Base-by-base conservation (phyloP, 2,329 filamentous ascomycete species). In the Neofusicoccum parvum region DNA sequence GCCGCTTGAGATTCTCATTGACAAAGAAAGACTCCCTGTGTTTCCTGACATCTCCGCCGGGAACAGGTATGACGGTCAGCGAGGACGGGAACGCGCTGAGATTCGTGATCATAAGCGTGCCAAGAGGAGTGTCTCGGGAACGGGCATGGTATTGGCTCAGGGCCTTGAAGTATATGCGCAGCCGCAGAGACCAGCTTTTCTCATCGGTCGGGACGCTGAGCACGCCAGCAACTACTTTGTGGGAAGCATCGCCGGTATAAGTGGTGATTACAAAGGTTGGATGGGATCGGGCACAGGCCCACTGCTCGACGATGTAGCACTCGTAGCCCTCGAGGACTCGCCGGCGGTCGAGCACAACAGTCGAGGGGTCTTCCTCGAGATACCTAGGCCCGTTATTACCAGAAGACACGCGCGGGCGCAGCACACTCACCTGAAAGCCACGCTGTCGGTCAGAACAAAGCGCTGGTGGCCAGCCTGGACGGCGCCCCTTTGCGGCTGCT, bases 271-370 rank as follows among this genome's bases (percentile, higher is more conserved):
- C 87, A 69, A 96, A 91, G 15, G 94, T 97, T 0, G 94, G 94
- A 68, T 96, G 92, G 65, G 88, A 86, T 62, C 95, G 88, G 12
- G 94, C 97, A 78, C 94, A 97, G 5, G 92, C 92, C 95, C 95
- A 99, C 83, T 99, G 95, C 77, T 98, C 95, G 69, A 98, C 92
- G 15, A 98, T 81, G 78, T 98, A 98, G 68, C 94, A 84, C 77
- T 98, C 94, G 79, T 97, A 98, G 69, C 94, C 94, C 67, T 86
- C 81, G 5, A 99, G 84, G 58, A 86, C 82, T 58, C 85, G 84
- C 64, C 88, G 87, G 62, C 90, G 89, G 70, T 94, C 87, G 69
- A 97, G 83, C 7, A 97, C 88, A 3, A 83, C 84, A 3, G 92
- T 93, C 5, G 86, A 87, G 1, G 88, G 83, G 69, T 98, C 95